Percentiles rank a stretch among this genome's conserved stretches.
Conservation (phyloP, 2,329 filamentous ascomycete genomes). For the Metarhizium guizhouense region DNA sequence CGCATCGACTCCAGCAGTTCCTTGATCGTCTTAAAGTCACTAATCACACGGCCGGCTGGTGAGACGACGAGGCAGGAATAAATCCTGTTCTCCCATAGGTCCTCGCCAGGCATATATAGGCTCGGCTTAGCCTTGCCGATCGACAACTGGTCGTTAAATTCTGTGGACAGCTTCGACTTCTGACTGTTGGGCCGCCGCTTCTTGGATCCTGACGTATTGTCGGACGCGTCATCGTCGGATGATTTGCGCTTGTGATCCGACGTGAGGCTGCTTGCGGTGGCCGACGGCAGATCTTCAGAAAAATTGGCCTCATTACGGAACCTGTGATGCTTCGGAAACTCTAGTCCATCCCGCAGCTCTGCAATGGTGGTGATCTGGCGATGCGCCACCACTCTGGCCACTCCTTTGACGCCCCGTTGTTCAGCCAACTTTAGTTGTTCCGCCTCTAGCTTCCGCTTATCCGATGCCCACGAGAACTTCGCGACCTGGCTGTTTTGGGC, state of each 20-base stretch:
- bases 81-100: slow-evolving; percentile 9
- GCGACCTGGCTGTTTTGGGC: slow-evolving; percentile 6
- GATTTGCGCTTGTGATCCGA: slow-evolving; percentile 4
- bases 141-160: not conserved
- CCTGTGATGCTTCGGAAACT: not conserved
- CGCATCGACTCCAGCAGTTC: slow-evolving; percentile 25
- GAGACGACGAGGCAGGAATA: slow-evolving; percentile 7
- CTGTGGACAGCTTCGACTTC: slow-evolving; percentile 5
- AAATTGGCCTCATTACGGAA: slow-evolving; percentile 6
- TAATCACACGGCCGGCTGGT: slow-evolving; percentile 9
- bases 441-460: slow-evolving; percentile 7
- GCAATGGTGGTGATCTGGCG: slow-evolving; percentile 9
- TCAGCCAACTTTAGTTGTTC: slow-evolving; percentile 9
- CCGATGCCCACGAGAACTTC: slow-evolving; percentile 10
- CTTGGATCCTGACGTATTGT: slow-evolving; percentile 5
- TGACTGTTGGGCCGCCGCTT: slow-evolving; percentile 6
- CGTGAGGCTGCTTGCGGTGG: not conserved
- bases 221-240: not conserved
- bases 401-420: slow-evolving; percentile 9
- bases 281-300: slow-evolving; percentile 2
- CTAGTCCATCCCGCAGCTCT: slow-evolving; percentile 7
- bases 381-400: slow-evolving; percentile 9
- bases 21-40: slow-evolving; percentile 15
- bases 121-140: slow-evolving; percentile 5
- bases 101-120: slow-evolving; percentile 6